Evolutionary conservation across 2,329 filamentous ascomycete species (phyloP).

Genomic region (Zalaria sp.): DNA sequence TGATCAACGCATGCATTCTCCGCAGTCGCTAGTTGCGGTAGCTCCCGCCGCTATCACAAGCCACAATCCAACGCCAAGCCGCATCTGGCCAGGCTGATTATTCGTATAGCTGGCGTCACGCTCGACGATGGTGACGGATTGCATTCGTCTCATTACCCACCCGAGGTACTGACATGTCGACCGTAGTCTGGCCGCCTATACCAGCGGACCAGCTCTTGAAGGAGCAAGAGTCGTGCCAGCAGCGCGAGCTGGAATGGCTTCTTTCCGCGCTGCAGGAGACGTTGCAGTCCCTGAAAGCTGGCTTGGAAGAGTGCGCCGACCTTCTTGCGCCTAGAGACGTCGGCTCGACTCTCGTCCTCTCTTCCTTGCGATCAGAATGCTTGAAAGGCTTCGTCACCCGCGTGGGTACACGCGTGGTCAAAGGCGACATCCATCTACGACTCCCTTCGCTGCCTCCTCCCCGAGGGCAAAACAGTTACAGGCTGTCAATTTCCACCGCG

Average conservation of each 20-base stretch:
- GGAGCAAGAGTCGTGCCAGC: conserved; percentile 40
- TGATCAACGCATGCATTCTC: neutral
- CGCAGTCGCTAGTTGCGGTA: neutral
- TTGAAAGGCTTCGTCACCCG: conserved; percentile 89
- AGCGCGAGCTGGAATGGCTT: conserved; percentile 50
- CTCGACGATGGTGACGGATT: no score
- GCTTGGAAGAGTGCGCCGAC: conserved; percentile 77
- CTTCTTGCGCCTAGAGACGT: conserved; percentile 74
- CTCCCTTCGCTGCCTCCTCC: conserved; percentile 51
- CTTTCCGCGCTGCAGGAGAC: conserved; percentile 46
- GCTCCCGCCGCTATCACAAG: neutral
- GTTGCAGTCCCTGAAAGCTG: conserved; percentile 47
- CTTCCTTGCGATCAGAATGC: conserved; percentile 71
- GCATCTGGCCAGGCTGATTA: neutral
- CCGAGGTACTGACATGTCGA: conserved; percentile 34
- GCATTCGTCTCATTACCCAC: no score
- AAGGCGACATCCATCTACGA: conserved; percentile 68
- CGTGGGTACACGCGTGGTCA: conserved; percentile 79
- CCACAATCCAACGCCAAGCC: neutral
- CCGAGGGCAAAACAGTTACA: conserved; percentile 35
- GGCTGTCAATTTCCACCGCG: conserved; percentile 36
- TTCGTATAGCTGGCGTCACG: neutral
- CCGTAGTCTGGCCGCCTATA: conserved; percentile 46
- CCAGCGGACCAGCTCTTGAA: conserved; percentile 33
- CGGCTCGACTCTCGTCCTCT: conserved; percentile 79